A percentile compares a stretch with the other conserved stretches of the same genome.
phyloP scores from a whole-genome alignment of 768 basidiomycete species.

The Naganishia kalamii region DNA sequence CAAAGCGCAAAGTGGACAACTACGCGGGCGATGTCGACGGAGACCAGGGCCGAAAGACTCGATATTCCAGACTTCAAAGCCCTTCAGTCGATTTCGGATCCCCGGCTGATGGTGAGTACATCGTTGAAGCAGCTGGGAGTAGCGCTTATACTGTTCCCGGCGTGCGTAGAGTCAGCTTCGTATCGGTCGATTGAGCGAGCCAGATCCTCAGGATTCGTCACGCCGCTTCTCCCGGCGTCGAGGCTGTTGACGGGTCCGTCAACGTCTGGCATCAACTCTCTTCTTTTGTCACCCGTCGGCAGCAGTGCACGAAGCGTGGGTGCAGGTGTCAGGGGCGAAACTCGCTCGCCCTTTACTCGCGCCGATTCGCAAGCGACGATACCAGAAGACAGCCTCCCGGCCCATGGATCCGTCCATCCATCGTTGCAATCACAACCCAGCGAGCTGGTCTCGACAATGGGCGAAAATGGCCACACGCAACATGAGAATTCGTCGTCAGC shows the following conservation, averaged over 20 bases:
- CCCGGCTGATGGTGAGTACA: background rate
- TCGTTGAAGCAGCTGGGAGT: background rate
- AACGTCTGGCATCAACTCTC: background rate
- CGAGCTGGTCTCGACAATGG: background rate
- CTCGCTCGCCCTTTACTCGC: background rate
- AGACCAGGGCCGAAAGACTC: background rate
- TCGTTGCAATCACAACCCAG: background rate
- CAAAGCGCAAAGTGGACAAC: background rate
- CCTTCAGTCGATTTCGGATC: background rate
- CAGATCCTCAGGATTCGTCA: background rate
- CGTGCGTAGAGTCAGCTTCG: background rate
- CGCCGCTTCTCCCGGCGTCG: conserved; percentile 6
- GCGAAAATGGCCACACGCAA: background rate
- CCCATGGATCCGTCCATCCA: conserved; percentile 3
- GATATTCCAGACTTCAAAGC: too few species aligned
- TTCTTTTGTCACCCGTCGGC: background rate
- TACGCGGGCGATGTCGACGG: background rate
- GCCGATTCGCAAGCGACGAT: conserved; percentile 18
- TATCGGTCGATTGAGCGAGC: background rate
- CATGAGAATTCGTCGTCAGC: background rate
- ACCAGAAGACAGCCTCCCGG: conserved; percentile 8
- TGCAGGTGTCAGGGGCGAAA: background rate
- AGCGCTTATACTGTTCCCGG: background rate
- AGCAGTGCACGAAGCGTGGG: background rate
- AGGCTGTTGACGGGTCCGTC: background rate